A percentile compares a stretch with the other conserved stretches of the same genome.
phyloP scores from a whole-genome alignment of 345 rosid genomes.

The Capsella bursapastoris region DNA sequence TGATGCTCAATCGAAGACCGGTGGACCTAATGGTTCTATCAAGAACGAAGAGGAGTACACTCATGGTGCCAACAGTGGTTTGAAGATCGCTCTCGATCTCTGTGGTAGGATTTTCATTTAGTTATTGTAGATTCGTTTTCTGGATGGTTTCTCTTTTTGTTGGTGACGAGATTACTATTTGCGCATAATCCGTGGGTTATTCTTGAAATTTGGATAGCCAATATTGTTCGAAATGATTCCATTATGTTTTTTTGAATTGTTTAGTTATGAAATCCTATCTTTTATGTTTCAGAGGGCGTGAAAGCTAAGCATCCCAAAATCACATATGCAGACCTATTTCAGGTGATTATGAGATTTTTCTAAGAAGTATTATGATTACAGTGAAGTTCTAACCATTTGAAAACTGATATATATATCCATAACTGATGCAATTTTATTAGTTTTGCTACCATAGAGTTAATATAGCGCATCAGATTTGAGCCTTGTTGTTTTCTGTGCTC shows the following conservation, averaged over 20 bases:
- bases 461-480: no score
- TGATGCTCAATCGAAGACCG: slow-evolving; percentile 78
- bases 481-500: slow-evolving; percentile 4
- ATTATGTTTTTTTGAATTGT: slow-evolving; percentile 9
- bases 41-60: slow-evolving; percentile 78
- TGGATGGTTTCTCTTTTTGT: neutral
- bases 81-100: slow-evolving; percentile 78
- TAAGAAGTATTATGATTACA: neutral
- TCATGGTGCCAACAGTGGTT: slow-evolving; percentile 80
- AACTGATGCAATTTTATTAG: neutral
- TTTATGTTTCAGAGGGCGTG: slow-evolving; percentile 67
- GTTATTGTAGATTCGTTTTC: slow-evolving; percentile 13
- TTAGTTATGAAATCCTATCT: slow-evolving; percentile 23
- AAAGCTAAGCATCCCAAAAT: slow-evolving; percentile 81
- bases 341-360: slow-evolving; percentile 35
- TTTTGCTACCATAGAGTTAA: neutral
- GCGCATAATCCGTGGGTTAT: neutral
- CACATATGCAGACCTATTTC: slow-evolving; percentile 68
- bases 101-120: slow-evolving; percentile 58
- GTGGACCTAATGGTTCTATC: slow-evolving; percentile 92
- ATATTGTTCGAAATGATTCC: neutral
- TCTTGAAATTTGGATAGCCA: neutral
- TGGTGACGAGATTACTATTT: neutral
- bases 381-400: neutral
- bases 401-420: neutral